These are phyloP conservation scores for Cladosporium cucumerinum DNA, from an alignment of 2,329 filamentous ascomycete genomes.

Conservation along the genomic window DNA sequence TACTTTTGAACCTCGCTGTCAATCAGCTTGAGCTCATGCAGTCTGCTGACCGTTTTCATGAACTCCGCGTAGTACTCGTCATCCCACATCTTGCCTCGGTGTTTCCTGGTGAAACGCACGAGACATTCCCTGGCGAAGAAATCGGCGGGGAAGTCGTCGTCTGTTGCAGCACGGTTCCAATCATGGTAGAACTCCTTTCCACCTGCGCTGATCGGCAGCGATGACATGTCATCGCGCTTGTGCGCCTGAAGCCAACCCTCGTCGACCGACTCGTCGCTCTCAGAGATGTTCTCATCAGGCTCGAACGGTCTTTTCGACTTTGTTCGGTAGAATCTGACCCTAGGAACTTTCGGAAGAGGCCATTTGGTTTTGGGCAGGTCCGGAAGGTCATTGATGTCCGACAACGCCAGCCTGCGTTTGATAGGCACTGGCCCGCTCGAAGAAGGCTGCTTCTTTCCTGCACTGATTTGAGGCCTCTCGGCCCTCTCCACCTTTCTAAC, in stretches of 20 bases:
- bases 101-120: slow-evolving; percentile 38
- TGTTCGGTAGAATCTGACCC: slow-evolving; percentile 40
- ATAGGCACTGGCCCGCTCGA: background rate
- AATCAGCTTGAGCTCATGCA: slow-evolving; percentile 22
- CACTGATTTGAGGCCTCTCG: background rate
- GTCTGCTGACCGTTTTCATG: slow-evolving; percentile 31
- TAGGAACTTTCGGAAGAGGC: slow-evolving; percentile 36
- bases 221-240: slow-evolving; percentile 29
- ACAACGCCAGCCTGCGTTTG: background rate
- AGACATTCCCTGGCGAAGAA: slow-evolving; percentile 37
- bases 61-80: slow-evolving; percentile 33
- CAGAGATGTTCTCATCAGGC: slow-evolving; percentile 39
- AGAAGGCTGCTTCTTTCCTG: background rate
- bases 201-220: slow-evolving; percentile 25
- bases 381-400: slow-evolving; percentile 1
- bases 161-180: slow-evolving; percentile 38
- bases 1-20: background rate
- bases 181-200: slow-evolving; percentile 36
- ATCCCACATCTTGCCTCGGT: slow-evolving; percentile 25
- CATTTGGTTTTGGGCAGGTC: slow-evolving; percentile 21
- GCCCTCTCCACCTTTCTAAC: background rate
- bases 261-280: slow-evolving; percentile 45
- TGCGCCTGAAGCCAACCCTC: slow-evolving; percentile 37
- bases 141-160: slow-evolving; percentile 37
- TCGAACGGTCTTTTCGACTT: slow-evolving; percentile 38